A percentile compares a stretch with the other conserved stretches of the same genome.
Conservation (phyloP, 1,284 basidiomycete species). For the Mycena citricolor region DNA sequence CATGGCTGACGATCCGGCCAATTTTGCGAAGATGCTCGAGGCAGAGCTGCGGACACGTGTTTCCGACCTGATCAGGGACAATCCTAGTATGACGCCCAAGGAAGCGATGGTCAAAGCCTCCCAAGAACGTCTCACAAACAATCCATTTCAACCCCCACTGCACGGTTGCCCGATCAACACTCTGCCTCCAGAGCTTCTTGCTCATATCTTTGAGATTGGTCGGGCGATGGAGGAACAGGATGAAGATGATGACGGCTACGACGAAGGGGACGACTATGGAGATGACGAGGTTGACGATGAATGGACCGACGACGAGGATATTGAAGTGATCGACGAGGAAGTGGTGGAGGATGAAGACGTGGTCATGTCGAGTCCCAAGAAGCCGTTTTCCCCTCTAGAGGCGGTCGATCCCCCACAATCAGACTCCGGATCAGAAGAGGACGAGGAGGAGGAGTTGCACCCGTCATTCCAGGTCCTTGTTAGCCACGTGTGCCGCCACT, state of each 20-base stretch:
- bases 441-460: slow-evolving; percentile 31
- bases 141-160: slow-evolving; percentile 47
- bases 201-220: slow-evolving; percentile 56
- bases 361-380: slow-evolving; percentile 17
- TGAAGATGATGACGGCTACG: slow-evolving; percentile 32
- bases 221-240: slow-evolving; percentile 37
- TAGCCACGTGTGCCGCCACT: slow-evolving; percentile 42
- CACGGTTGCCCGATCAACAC: slow-evolving; percentile 51
- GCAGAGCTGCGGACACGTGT: slow-evolving; percentile 13
- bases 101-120: slow-evolving; percentile 13
- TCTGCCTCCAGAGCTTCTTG: slow-evolving; percentile 58
- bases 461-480: slow-evolving; percentile 41
- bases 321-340: slow-evolving; percentile 25
- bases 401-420: slow-evolving; percentile 8
- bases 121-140: slow-evolving; percentile 38
- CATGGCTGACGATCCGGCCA: slow-evolving; percentile 11
- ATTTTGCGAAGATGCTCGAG: slow-evolving; percentile 9
- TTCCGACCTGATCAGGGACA: background rate
- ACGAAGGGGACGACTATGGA: slow-evolving; percentile 19
- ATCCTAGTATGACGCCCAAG: slow-evolving; percentile 9
- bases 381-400: background rate
- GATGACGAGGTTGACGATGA: slow-evolving; percentile 24
- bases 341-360: slow-evolving; percentile 24
- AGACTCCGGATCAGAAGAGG: slow-evolving; percentile 22
- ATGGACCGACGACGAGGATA: slow-evolving; percentile 26